Evolutionary conservation across 1,284 basidiomycete genomes (phyloP), one percentile per base, ranked within the genome.

Genomic region (Sparassis latifolia): DNA sequence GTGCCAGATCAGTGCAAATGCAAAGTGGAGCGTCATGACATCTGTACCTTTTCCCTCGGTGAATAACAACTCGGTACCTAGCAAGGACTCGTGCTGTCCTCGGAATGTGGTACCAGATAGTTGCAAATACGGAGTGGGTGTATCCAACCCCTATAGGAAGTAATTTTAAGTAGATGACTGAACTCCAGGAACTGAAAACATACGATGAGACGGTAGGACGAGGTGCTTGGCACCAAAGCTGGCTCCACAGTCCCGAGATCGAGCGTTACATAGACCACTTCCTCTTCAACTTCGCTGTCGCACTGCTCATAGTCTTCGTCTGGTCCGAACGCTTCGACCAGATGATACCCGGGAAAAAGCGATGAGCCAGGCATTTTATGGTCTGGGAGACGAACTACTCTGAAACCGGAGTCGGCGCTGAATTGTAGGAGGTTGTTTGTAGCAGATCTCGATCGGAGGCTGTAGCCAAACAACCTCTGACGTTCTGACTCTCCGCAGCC

Each of bases 41-140:
- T 37, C 54, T 33, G 42, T n/a, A 82, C 82, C 76, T 72, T 79
- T 79, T 4, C 60, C 73, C 46, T 87, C 84, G 1, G 78, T 77
- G 64, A 89, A 88, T 30, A 89, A 62, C 27, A 89, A 66, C 58
- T 89, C 87, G 0, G 84, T 86, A 1, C 87, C 87, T 3, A 89
- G 66, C 4, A 89, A 69, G 9, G 69, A 63, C 52, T 84, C 79
- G 55, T 88, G 81, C 42, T 71, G 67, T 0, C 87, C 87, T 63
- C 81, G 81, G 56, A 89, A 75, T 33, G 87, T 72, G 0, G 83
- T 84, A 3, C 86, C 86, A 6, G 83, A 81, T 0, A 89, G 71
- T 58, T 90, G 87, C 10, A 90, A 63, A 57, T 79, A 88, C 0
- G 87, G 87, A 0, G 79, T 82, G 0, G 84, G 78, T 0, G 84